Evolutionary conservation across 2,329 filamentous ascomycete genomes (phyloP), one percentile per base, ranked within the genome.

Genomic region (Verticillium albo-atrum): DNA sequence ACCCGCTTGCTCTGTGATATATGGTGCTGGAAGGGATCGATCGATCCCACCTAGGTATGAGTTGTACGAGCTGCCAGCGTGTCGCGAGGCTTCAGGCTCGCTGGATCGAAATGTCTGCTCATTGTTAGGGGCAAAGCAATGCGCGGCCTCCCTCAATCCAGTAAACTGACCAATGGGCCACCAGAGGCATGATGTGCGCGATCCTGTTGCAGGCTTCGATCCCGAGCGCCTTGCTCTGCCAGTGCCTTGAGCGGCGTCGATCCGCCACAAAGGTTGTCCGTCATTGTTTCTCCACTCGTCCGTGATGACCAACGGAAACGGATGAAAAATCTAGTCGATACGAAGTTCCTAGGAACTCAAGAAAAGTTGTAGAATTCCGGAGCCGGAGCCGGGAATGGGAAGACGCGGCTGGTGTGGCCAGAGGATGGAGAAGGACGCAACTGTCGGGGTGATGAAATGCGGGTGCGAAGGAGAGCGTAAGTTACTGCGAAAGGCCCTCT

Each of bases 211-310:
- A 74, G 72, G 64, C 74, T 75, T 55, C 71, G 69, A 65, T 78
- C 75, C 52, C 72, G 71, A n/a, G 70, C 68, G 56, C 78, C 75
- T 42, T 78, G 75, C 9, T 78, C 74, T 23, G 75, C 65, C 50
- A 79, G 70, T 14, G 71, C 73, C 68, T 79, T 79, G 58, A 79
- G 77, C 35, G 77, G 75, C 55, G 74, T 74, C 2, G 71, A 70
- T 34, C 75, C 76, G 61, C 75, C 75, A 62, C 77, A 79, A 10
- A 75, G 75, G 58, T 71, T 70, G 57, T 77, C 75, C 37, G 75
- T 71, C 76, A 79, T 79, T 58, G 26, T 6, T 23, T 4, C 27
- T n/a, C 20, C 17, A 32, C 20, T 25, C 17, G 12, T 23, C 26
- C 37, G 26, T 15, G 12, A 28, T 37, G 27, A 32, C 26, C 52